These are phyloP conservation scores for Hypericum perforatum DNA, from an alignment of 345 rosid genomes.

Conservation along the genomic window DNA sequence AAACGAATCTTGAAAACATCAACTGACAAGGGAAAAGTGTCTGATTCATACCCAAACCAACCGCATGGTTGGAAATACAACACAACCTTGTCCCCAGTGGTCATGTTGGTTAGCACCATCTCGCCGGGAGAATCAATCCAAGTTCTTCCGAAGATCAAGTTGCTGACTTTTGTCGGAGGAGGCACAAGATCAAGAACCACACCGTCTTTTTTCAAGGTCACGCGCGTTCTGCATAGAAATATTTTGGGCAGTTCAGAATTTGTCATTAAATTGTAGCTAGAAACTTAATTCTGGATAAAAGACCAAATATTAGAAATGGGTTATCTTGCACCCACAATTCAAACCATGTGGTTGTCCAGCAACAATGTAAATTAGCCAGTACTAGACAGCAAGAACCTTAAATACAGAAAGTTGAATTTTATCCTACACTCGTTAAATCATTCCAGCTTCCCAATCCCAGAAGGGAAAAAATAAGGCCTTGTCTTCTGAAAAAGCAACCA, in stretches of 20 bases:
- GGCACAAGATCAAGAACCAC: slow-evolving; percentile 67
- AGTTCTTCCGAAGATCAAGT: slow-evolving; percentile 70
- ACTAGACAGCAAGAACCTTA: too few species aligned
- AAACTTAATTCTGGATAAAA: background rate
- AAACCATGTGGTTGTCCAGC: too few species aligned
- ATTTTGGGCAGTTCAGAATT: background rate
- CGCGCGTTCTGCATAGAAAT: slow-evolving; percentile 44
- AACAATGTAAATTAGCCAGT: too few species aligned
- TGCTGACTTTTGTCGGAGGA: slow-evolving; percentile 64
- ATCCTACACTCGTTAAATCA: too few species aligned
- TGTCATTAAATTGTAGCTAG: background rate
- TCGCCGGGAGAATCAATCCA: slow-evolving; percentile 80
- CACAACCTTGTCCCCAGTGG: slow-evolving; percentile 72
- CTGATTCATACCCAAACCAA: slow-evolving; percentile 58
- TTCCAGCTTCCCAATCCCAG: too few species aligned
- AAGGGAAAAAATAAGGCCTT: too few species aligned
- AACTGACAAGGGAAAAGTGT: background rate
- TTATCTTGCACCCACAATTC: too few species aligned
- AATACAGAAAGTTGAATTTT: too few species aligned
- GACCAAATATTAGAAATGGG: background rate
- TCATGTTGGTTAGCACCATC: slow-evolving; percentile 64
- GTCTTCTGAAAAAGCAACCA: too few species aligned
- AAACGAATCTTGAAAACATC: background rate
- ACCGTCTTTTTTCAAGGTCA: slow-evolving; percentile 58
- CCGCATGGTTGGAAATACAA: slow-evolving; percentile 75